Conservation (phyloP, 257 asterid species). For the Penstemon newberryi region DNA sequence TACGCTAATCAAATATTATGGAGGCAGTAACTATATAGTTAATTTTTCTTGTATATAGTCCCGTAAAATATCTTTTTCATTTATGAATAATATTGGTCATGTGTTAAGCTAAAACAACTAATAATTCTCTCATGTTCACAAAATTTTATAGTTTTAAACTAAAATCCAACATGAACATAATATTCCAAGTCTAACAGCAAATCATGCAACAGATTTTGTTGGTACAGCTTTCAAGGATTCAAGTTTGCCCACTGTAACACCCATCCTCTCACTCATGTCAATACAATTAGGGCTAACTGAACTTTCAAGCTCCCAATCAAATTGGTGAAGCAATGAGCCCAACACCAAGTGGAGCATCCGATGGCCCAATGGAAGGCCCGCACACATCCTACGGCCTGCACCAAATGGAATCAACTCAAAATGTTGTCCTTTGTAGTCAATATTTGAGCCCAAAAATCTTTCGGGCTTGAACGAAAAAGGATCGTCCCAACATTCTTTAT, state of each 20-base stretch:
- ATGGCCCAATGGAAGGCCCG: conserved; percentile 49
- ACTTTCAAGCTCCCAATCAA: conserved; percentile 48
- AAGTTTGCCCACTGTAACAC: conserved; percentile 45
- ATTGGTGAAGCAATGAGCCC: conserved; percentile 54
- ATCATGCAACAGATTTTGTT: neutral
- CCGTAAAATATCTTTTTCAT: no score
- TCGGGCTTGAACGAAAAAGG: conserved; percentile 50
- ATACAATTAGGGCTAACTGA: neutral
- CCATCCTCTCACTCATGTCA: conserved; percentile 54
- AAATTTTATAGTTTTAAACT: no score
- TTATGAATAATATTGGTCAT: no score
- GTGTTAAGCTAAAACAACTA: no score
- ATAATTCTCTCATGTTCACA: no score
- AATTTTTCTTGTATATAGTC: no score
- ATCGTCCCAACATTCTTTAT: conserved; percentile 45
- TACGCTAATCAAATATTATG: no score
- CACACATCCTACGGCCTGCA: conserved; percentile 60
- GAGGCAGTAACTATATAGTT: no score
- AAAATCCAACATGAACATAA: no score
- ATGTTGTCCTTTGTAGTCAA: conserved; percentile 54
- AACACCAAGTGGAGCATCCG: conserved; percentile 56
- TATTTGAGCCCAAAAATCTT: conserved; percentile 39
- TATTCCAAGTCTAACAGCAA: no score
- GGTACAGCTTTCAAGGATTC: conserved; percentile 43
- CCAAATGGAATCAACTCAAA: conserved; percentile 62